Evolutionary conservation across 805 yeast genomes (phyloP).

Genomic region (Cyberlindnera maclurae): DNA sequence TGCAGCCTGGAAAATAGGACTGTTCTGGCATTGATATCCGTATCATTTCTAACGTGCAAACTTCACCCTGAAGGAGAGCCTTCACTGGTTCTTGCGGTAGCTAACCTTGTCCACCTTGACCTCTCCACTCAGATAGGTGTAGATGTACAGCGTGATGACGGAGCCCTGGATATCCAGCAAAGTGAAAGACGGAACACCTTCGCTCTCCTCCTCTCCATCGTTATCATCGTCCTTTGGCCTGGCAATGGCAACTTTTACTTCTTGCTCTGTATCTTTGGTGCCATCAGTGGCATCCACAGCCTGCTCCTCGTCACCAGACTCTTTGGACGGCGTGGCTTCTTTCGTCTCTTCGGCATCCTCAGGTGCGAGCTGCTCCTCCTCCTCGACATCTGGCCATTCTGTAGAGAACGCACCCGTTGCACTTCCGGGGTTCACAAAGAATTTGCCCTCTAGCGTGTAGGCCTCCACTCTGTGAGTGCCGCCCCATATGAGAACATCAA

Average conservation of each 20-base stretch:
- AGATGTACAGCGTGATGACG: slow-evolving; percentile 75
- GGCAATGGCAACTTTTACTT: slow-evolving; percentile 9
- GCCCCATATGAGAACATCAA: slow-evolving; percentile 86
- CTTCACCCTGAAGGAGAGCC: too few relatives aligned
- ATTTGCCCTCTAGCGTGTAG: slow-evolving; percentile 83
- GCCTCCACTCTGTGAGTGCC: slow-evolving; percentile 93
- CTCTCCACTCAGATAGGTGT: slow-evolving; percentile 72
- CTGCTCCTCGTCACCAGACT: slow-evolving; percentile 34
- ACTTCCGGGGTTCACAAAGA: slow-evolving; percentile 94
- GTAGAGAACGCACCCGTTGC: slow-evolving; percentile 86
- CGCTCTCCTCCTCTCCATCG: slow-evolving; percentile 18
- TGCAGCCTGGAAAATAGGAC: too few relatives aligned
- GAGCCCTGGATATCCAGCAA: slow-evolving; percentile 78
- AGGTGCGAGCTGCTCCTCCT: slow-evolving; percentile 23
- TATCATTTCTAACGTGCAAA: too few relatives aligned
- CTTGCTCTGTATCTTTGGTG: slow-evolving; percentile 17
- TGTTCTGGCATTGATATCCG: too few relatives aligned
- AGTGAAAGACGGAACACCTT: slow-evolving; percentile 73
- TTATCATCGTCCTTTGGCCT: slow-evolving; percentile 19
- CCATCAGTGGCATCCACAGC: slow-evolving; percentile 26
- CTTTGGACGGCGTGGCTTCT: slow-evolving; percentile 30
- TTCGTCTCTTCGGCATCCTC: slow-evolving; percentile 12
- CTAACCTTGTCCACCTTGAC: slow-evolving; percentile 87
- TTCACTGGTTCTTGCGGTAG: slow-evolving; percentile 42
- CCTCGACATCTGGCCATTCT: slow-evolving; percentile 54